Percentiles rank a stretch among this genome's conserved stretches.
These are phyloP conservation scores for Solanum clarkiae DNA, from an alignment of 257 asterid species.

Conservation along the genomic window DNA sequence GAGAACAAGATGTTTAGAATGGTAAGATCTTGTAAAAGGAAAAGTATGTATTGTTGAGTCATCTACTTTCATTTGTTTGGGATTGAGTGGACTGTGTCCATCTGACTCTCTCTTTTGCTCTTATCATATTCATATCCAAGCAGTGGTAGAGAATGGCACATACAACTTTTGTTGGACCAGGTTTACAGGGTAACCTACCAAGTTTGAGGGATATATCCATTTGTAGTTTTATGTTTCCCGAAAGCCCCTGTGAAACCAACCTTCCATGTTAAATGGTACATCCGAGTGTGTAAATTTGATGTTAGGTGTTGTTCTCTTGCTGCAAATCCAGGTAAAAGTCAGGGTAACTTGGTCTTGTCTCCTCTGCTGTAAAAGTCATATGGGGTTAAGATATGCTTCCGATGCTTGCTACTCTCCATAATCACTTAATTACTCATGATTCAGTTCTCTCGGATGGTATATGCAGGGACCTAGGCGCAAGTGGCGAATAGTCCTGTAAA, in stretches of 20 bases:
- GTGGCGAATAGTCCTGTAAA: constrained; percentile 81
- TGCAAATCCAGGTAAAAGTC: constrained; percentile 49
- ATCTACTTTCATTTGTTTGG: neutral
- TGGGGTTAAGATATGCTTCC: constrained; percentile 48
- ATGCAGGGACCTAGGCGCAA: constrained; percentile 73
- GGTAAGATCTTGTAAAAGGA: constrained; percentile 75
- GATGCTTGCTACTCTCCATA: neutral
- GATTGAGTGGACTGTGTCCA: neutral
- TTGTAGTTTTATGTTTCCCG: constrained; percentile 73
- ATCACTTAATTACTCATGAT: neutral
- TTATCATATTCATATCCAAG: constrained; percentile 39
- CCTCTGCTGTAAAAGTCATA: constrained; percentile 90
- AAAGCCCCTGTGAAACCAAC: constrained; percentile 81
- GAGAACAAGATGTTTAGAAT: constrained; percentile 89
- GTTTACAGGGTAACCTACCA: constrained; percentile 69
- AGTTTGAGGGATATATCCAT: constrained; percentile 74
- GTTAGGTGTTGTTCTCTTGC: neutral
- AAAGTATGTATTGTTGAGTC: constrained; percentile 36
- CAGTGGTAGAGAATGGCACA: constrained; percentile 95
- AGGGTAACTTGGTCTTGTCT: constrained; percentile 76
- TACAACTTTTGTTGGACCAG: constrained; percentile 68
- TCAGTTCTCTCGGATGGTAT: neutral
- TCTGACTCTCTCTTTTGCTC: neutral
- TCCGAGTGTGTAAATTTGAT: neutral
- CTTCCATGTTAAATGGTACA: neutral